Base-by-base conservation (phyloP, 2,329 filamentous ascomycete species). In the Daldinia sp. region DNA sequence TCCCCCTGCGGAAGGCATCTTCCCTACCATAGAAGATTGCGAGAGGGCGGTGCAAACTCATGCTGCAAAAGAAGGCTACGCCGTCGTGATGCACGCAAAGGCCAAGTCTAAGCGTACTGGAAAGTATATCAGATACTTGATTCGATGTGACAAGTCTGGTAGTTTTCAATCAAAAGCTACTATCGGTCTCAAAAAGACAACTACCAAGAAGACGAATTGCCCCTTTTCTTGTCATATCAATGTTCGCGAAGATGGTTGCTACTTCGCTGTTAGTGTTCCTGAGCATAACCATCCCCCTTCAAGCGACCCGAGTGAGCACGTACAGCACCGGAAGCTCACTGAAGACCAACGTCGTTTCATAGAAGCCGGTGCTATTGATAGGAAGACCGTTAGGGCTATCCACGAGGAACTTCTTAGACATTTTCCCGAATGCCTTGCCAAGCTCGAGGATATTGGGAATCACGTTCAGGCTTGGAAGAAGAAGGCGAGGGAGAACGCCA, bases 131-230 rank as follows among this genome's bases (percentile, higher is more conserved):
- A 70, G 70, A 50, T 71, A 71, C 51, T 48, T 69, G 21, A 70
- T 73, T 37, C 64, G 68, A 27, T 73, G 71, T 53, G 71, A 70
- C 51, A 72, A 70, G 34, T 72, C 69, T 1, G 71, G 71, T 0
- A 65, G 52, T 30, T 73, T 72, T 55, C 68, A 70, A 29, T 71
- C 70, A 1, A 64, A 68, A 35, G 69, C 69, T 9, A 64, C 64
- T 30, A 58, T 71, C n/a, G 68, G 68, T 17, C 39, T 65, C 23
- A 67, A 69, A 15, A 70, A 68, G 35, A 68, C 63, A 10, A 65
- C 67, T 5, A 70, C 58, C 55, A 73, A 73, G 62, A 72, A 72
- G 56, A 73, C 71, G 21, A 70, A 68, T 52, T 73, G 71, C 49
- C 71, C 69, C 25, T 73, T 73, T 59, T 64, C 67, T 15, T 68